Evolutionary conservation across 495 filamentous ascomycete genomes (phyloP).

Genomic region (Talaromyces adpressus): DNA sequence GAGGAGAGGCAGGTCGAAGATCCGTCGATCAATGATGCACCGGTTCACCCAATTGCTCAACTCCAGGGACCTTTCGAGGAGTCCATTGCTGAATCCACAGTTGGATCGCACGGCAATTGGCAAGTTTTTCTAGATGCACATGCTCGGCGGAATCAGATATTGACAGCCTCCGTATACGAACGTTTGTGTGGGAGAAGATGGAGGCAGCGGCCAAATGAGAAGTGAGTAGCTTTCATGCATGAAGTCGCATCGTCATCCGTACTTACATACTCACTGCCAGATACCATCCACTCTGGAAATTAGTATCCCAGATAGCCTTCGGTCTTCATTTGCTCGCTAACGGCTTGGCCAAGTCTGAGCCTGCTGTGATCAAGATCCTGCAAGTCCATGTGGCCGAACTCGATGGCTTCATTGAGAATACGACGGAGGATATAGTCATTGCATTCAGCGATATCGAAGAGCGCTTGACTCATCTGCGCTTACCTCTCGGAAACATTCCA

Average conservation of each 20-base stretch:
- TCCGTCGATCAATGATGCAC: constrained; percentile 24
- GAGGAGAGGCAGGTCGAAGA: background rate
- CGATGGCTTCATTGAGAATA: constrained; percentile 80
- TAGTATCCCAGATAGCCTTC: constrained; percentile 88
- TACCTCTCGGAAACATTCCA: constrained; percentile 76
- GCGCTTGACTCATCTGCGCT: constrained; percentile 65
- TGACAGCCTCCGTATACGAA: constrained; percentile 59
- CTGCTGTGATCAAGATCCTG: constrained; percentile 80
- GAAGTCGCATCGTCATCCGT: constrained; percentile 15
- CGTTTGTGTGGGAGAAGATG: constrained; percentile 63
- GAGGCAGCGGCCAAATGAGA: constrained; percentile 59
- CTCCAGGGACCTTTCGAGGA: constrained; percentile 94
- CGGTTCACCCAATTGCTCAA: constrained; percentile 69
- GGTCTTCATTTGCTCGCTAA: constrained; percentile 85
- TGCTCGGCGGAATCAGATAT: constrained; percentile 56
- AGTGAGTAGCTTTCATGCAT: constrained; percentile 16
- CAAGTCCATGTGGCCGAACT: constrained; percentile 90
- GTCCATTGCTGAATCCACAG: constrained; percentile 67
- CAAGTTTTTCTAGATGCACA: constrained; percentile 56
- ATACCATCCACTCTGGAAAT: constrained; percentile 82
- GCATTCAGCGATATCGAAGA: constrained; percentile 69
- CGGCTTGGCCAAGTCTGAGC: constrained; percentile 78
- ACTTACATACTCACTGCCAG: constrained; percentile 15
- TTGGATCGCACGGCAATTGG: constrained; percentile 38
- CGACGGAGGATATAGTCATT: constrained; percentile 78